A percentile compares a stretch with the other conserved stretches of the same genome.
These are phyloP conservation scores for Cyberlindnera maclurae DNA, from an alignment of 805 yeast species.

Conservation along the genomic window DNA sequence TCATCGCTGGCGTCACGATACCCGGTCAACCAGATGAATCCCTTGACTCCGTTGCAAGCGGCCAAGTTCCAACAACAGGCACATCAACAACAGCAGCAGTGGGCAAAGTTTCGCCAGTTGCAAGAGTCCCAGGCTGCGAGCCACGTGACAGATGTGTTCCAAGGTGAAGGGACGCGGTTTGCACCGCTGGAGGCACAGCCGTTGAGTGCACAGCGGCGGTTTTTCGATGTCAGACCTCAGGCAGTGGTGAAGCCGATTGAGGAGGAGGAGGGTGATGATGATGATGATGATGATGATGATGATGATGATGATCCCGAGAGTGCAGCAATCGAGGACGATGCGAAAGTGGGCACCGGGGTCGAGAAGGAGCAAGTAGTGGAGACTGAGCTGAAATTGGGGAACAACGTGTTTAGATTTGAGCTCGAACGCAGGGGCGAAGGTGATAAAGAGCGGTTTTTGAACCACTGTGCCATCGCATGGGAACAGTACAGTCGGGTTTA, in stretches of 20 bases:
- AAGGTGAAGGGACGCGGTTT: constrained; percentile 35
- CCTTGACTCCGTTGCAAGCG: constrained; percentile 20
- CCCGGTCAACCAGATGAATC: constrained; percentile 14
- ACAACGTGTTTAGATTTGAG: constrained; percentile 20
- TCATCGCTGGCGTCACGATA: constrained; percentile 18
- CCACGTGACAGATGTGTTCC: constrained; percentile 43
- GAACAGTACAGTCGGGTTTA: constrained; percentile 20
- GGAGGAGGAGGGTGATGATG: constrained; percentile 6
- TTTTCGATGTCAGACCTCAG: constrained; percentile 25
- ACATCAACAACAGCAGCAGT: constrained; percentile 21
- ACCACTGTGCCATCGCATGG: constrained; percentile 30
- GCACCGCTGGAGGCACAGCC: constrained; percentile 50
- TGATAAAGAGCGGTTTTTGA: constrained; percentile 26
- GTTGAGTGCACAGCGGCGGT: constrained; percentile 39
- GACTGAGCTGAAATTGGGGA: constrained; percentile 15
- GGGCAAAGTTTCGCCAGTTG: constrained; percentile 22
- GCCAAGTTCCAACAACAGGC: constrained; percentile 21
- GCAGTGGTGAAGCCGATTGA: background rate
- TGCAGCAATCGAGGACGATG: constrained; percentile 32
- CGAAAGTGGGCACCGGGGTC: constrained; percentile 18
- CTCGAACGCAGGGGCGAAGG: constrained; percentile 12
- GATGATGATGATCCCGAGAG: constrained; percentile 25
- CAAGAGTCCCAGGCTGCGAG: constrained; percentile 17
- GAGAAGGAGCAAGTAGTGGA: constrained; percentile 7
- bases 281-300: constrained; percentile 10